phyloP scores from a whole-genome alignment of 306 rosid genomes.

The Calophaca sinica region DNA sequence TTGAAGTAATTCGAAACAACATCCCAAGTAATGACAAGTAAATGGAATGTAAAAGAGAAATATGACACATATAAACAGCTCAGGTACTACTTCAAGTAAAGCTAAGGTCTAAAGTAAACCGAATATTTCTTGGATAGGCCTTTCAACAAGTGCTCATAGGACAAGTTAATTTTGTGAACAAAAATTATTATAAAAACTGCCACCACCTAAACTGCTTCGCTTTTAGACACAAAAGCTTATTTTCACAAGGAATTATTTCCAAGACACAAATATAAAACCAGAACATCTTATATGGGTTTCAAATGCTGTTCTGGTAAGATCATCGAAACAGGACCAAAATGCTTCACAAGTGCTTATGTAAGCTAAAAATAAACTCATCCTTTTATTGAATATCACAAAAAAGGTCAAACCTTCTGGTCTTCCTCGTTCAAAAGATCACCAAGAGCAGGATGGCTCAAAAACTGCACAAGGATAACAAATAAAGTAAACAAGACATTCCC shows the following conservation, averaged over 20 bases:
- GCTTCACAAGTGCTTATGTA: background rate
- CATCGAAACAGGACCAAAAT: constrained; percentile 8
- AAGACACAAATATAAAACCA: background rate
- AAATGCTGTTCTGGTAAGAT: constrained; percentile 1
- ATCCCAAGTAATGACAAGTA: background rate
- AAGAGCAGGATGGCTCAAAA: constrained; percentile 90
- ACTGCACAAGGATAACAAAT: constrained; percentile 55
- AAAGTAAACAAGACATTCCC: background rate
- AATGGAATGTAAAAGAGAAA: background rate
- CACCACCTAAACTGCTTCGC: background rate
- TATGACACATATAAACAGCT: background rate
- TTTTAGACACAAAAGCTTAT: background rate
- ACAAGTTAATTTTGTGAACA: background rate
- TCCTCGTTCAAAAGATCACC: constrained; percentile 73
- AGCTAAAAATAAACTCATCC: background rate
- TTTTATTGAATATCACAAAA: background rate
- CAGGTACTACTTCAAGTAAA: background rate
- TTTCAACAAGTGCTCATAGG: background rate
- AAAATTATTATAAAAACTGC: background rate
- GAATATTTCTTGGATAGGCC: background rate
- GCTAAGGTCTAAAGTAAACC: background rate
- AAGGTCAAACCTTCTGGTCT: constrained; percentile 76
- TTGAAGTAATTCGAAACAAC: constrained; percentile 10
- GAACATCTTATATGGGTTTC: background rate
- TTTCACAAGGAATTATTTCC: too few relatives aligned